Base-by-base conservation (phyloP, 768 basidiomycete genomes). In the Rhizopogon sp. region DNA sequence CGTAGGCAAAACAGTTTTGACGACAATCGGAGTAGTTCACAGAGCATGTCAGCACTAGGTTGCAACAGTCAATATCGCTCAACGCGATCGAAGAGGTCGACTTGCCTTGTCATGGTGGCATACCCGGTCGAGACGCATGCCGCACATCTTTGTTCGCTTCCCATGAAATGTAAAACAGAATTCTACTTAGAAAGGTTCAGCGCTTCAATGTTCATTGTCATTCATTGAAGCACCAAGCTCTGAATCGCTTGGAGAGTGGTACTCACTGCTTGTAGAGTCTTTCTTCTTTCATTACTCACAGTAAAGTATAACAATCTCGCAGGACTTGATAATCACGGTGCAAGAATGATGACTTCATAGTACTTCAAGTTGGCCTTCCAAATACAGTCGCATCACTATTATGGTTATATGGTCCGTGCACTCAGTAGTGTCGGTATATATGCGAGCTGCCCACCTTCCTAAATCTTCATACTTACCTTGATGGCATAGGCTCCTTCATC, bases 381-480 rank as follows among this genome's bases (percentile, higher is more conserved):
- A 54, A 54, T 31, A 52, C 17, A n/a, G 37, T 31, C 7, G 31
- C 9, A 9, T 9, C 6, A 9, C 9, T 9, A 9, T 31, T 31
- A 9, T 22, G 14, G 14, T 3, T 5, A 39, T n/a, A 5, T 68
- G 66, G 65, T 69, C 67, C 66, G 67, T 70, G 68, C 69, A 54
- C 67, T n/a, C 3, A 0, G 0, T 0, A 0, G 13, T 5, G 13
- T 1, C 13, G 0, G 10, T 72, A 78, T 72, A 74, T 61, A 74
- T 65, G 28, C 20, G 1, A 43, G 14, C n/a, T 6, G 1, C 25
- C 25, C 22, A 44, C 2, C 56, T 62, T 9, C 0, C 5, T 8
- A 40, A 46, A 56, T 71, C 52, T 50, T 76, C 76, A 80, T 80
- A 81, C 79, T 79, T 79, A 79, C 77, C 77, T 79, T 80, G 79